Evolutionary conservation across 2,329 filamentous ascomycete species (phyloP), one percentile per base, ranked within the genome.

Genomic region (Paramyrothecium sp.): DNA sequence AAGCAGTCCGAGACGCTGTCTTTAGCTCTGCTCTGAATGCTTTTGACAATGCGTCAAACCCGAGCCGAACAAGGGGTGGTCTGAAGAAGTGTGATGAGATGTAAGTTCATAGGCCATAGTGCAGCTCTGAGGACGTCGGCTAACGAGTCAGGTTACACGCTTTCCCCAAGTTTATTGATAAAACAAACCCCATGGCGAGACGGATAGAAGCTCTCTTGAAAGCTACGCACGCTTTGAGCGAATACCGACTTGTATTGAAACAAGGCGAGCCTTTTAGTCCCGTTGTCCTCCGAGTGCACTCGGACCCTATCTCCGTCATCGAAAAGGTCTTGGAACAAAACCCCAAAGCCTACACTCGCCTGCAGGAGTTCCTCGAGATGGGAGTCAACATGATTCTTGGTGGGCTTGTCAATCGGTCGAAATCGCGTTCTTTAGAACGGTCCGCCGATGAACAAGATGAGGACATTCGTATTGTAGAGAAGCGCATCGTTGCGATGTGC

Each of bases 31-130:
- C 88, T 1, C 82, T 92, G 75, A 80, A 83, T 55, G 83, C 88
- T 3, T 95, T 92, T 67, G 91, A 95, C 66, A 91, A 91, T 67
- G 90, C 91, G 3, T 90, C 89, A 21, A 95, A 95, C 65, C 89
- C 89, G 1, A 92, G 94, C 64, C 85, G 85, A 56, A 90, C 84
- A 2, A 81, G 90, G 62, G 91, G 91, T 17, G 89, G 89, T 0
- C 80, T 95, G 65, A 91, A 91, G 72, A 91, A 87, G 70, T 91
- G 89, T 50, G 82, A 89, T 62, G 88, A 92, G 53, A 89, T 91
- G 88, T 89, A 75, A 73, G 85, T 69, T 53, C 5, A 5, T 30
- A 16, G 8, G 16, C 1, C 7, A 12, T 26, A 1, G 17, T 13
- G 2, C n/a, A 30, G 21, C 3, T 8, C 13, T 20, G 11, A 53